Evolutionary conservation across 176 grass and related monocot species (phyloP).

Genomic region (Canna indica): DNA sequence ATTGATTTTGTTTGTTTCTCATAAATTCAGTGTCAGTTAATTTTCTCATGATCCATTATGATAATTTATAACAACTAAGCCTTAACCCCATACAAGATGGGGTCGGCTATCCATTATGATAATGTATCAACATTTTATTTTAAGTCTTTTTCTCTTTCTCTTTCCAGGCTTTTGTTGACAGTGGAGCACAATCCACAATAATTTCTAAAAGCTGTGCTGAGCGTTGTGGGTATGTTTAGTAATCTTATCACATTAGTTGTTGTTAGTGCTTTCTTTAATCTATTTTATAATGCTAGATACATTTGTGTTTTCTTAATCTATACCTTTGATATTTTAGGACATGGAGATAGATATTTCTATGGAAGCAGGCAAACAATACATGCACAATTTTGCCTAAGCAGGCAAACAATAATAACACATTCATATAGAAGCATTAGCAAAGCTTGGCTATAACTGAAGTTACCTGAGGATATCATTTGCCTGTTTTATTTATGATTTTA

Average conservation of each 20-base stretch:
- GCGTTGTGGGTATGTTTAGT: conserved; percentile 71
- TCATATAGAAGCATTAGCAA: too few relatives aligned
- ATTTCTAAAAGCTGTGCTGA: conserved; percentile 97
- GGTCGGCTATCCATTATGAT: too few relatives aligned
- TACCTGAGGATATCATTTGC: too few relatives aligned
- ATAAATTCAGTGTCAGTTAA: neutral
- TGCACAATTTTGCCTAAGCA: too few relatives aligned
- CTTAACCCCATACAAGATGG: too few relatives aligned
- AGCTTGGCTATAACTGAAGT: too few relatives aligned
- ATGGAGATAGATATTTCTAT: too few relatives aligned
- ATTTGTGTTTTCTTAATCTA: too few relatives aligned
- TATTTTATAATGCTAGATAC: too few relatives aligned
- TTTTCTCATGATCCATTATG: conserved; percentile 6
- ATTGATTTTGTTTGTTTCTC: neutral
- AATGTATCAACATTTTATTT: conserved; percentile 16
- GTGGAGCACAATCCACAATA: conserved; percentile 94
- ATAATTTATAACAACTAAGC: too few relatives aligned
- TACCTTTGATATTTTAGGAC: neutral
- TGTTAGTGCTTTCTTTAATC: too few relatives aligned
- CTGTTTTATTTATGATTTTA: neutral
- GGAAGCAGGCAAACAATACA: too few relatives aligned
- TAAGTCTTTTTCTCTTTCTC: conserved; percentile 23
- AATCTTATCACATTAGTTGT: conserved; percentile 13
- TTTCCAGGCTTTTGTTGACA: conserved; percentile 91
- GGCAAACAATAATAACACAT: neutral